phyloP scores from a whole-genome alignment of 2,329 filamentous ascomycete genomes.

The Dothistroma pini region DNA sequence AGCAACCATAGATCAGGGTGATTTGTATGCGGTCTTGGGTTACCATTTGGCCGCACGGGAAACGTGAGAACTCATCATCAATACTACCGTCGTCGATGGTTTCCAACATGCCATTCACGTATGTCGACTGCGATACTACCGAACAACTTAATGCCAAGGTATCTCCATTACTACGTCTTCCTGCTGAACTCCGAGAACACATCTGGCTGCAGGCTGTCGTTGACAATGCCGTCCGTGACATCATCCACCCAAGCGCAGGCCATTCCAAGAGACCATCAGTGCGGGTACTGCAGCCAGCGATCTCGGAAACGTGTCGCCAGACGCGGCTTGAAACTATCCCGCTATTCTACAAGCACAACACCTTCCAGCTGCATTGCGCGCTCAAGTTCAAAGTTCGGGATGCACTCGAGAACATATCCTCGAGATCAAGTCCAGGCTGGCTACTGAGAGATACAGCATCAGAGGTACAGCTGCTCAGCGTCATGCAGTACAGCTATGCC shows the following conservation, averaged over 20 bases:
- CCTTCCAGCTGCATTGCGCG: neutral
- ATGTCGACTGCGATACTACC: neutral
- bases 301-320: neutral
- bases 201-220: neutral
- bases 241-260: neutral
- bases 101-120: neutral
- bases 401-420: neutral
- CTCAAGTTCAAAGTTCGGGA: slow-evolving; percentile 3
- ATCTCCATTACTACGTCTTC: neutral
- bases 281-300: neutral
- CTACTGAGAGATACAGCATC: neutral
- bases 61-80: neutral
- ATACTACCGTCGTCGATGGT: neutral
- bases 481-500: slow-evolving; percentile 1
- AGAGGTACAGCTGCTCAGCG: neutral
- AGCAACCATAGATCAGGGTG: neutral
- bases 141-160: neutral
- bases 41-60: neutral
- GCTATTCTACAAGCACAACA: neutral
- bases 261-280: neutral
- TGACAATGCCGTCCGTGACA: neutral
- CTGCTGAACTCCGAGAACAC: neutral
- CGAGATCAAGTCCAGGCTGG: neutral
- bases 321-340: neutral
- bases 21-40: neutral